These are phyloP conservation scores for Xylariomycetidae sp. DNA, from an alignment of 2,329 filamentous ascomycete genomes.

Conservation along the genomic window DNA sequence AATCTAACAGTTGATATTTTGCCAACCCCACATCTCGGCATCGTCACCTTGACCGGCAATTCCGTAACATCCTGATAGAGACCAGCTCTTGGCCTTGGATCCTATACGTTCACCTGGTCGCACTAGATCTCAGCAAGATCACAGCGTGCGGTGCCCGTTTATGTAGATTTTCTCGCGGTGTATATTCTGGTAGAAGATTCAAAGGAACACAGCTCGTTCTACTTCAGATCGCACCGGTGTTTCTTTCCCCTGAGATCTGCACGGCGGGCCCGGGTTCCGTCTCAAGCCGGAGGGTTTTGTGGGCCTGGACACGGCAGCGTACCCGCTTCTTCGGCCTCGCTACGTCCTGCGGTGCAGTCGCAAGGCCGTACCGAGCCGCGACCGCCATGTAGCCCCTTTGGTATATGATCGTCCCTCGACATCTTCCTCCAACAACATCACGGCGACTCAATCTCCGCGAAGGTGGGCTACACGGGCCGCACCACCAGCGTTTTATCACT, in stretches of 20 bases:
- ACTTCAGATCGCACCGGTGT: too few species aligned
- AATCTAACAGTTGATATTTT: constrained; percentile 22
- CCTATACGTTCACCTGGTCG: constrained; percentile 13
- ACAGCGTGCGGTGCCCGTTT: too few species aligned
- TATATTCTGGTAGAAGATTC: too few species aligned
- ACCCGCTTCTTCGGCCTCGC: constrained; percentile 4
- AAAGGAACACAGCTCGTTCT: too few species aligned
- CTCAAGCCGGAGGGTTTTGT: constrained; percentile 5
- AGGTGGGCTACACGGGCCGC: constrained; percentile 9
- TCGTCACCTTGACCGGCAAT: constrained; percentile 20
- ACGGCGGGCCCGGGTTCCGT: too few species aligned
- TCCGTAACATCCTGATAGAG: too few species aligned
- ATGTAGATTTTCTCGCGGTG: too few species aligned
- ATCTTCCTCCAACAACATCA: constrained; percentile 9
- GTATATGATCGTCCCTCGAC: constrained; percentile 7
- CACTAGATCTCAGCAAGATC: constrained; percentile 16
- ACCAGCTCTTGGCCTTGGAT: too few species aligned
- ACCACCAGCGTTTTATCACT: too few species aligned
- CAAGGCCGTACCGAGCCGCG: constrained; percentile 6
- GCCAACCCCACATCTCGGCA: constrained; percentile 19
- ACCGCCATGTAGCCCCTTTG: background rate
- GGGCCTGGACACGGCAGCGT: constrained; percentile 5
- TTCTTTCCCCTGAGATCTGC: too few species aligned
- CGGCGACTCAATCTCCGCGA: constrained; percentile 15
- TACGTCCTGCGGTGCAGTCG: constrained; percentile 9